Evolutionary conservation across 2,329 filamentous ascomycete species (phyloP).

Genomic region (Botryotinia globosa): DNA sequence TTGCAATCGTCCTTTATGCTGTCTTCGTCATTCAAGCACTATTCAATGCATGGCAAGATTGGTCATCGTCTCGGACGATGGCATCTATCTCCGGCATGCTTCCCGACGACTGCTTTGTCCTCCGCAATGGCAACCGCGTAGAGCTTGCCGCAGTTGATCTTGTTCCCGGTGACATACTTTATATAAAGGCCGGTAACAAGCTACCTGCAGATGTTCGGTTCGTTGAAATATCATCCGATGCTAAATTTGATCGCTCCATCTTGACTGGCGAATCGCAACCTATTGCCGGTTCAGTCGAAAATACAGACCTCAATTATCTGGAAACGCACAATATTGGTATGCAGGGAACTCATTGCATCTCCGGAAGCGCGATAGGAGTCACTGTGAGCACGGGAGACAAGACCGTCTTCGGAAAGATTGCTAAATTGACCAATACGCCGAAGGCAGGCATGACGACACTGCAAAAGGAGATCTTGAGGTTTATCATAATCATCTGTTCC

Average conservation of each 20-base stretch:
- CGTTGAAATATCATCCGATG: conserved; percentile 63
- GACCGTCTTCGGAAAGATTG: conserved; percentile 73
- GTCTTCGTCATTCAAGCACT: conserved; percentile 67
- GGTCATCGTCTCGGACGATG: conserved; percentile 73
- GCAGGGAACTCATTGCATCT: conserved; percentile 74
- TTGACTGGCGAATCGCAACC: conserved; percentile 69
- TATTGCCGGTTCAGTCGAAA: conserved; percentile 58
- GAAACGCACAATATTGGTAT: conserved; percentile 73
- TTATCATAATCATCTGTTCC: conserved; percentile 65
- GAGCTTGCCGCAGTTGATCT: conserved; percentile 55
- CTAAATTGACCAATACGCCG: conserved; percentile 65
- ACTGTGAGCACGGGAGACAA: conserved; percentile 68
- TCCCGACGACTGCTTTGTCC: conserved; percentile 64
- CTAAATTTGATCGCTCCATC: conserved; percentile 70
- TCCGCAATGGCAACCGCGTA: conserved; percentile 55
- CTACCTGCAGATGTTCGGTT: conserved; percentile 71
- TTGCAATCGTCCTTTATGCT: conserved; percentile 67
- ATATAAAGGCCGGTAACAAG: conserved; percentile 68
- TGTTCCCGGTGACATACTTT: conserved; percentile 68
- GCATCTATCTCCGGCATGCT: conserved; percentile 75
- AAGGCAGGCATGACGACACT: conserved; percentile 65
- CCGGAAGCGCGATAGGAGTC: conserved; percentile 63
- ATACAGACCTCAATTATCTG: conserved; percentile 68
- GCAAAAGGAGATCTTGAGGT: conserved; percentile 68
- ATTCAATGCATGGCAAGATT: conserved; percentile 70